Conservation (phyloP, 352 stramenopile genomes). For the Globisporangium solare region DNA sequence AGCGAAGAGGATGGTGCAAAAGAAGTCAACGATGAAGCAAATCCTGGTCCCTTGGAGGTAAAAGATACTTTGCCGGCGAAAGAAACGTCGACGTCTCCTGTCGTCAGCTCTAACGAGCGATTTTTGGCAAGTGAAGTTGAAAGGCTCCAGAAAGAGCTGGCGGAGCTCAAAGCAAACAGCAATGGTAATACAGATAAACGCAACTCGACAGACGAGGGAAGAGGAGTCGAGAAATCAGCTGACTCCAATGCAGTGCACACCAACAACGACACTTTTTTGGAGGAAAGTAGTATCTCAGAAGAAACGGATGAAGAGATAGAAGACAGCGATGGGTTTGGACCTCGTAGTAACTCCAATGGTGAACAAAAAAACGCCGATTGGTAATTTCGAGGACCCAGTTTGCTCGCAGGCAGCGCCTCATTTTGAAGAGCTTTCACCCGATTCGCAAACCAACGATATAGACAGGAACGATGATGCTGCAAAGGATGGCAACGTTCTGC, state of each 20-base stretch:
- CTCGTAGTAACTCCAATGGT: too few relatives aligned
- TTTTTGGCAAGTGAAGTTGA: slow-evolving; percentile 26
- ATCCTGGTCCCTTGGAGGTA: not conserved
- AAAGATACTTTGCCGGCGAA: not conserved
- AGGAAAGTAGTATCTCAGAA: not conserved
- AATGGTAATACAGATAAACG: not conserved
- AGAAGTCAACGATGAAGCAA: not conserved
- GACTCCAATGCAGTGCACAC: not conserved
- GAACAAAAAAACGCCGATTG: not conserved
- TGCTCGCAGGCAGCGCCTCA: too few relatives aligned
- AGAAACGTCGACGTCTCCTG: not conserved
- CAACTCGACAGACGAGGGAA: slow-evolving; percentile 1
- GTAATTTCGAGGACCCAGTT: not conserved
- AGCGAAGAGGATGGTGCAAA: not conserved
- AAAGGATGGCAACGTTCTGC: not conserved
- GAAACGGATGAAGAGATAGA: slow-evolving; percentile 1
- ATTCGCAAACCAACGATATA: not conserved
- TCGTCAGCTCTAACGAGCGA: slow-evolving; percentile 25
- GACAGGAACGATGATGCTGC: not conserved
- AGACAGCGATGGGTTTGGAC: not conserved
- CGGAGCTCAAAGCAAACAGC: slow-evolving; percentile 4
- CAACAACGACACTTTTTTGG: not conserved
- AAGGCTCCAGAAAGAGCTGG: slow-evolving; percentile 27
- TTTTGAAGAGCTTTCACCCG: too few relatives aligned
- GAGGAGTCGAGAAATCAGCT: not conserved